Base-by-base conservation (phyloP, 805 yeast species). In the Metschnikowia sp. region DNA sequence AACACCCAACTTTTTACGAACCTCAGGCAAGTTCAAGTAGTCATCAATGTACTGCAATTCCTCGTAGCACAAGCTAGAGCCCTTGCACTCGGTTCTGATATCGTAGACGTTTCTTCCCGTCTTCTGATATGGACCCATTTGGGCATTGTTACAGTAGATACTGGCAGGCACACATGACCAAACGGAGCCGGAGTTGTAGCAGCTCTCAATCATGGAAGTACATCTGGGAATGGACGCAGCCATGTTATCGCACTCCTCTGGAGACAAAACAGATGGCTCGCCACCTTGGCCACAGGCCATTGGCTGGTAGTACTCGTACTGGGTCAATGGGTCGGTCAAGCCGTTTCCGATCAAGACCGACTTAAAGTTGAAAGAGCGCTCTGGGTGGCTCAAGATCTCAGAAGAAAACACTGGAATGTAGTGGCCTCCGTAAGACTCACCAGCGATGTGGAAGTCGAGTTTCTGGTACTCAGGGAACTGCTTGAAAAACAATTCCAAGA, bases 261-360 rank as follows among this genome's bases (percentile, higher is more conserved):
- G 83, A 13, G 78, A 71, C 53, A 89, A 72, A 2, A 89, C 89
- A 13, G 91, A 73, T 15, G 84, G 84, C 59, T 82, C 82, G 6
- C 96, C 97, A 54, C 96, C 96, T 55, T 77, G 64, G 45, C 96
- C 94, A 68, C 98, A 92, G 3, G 96, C 96, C 97, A 92, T 91
- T 54, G 95, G 96, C 65, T 85, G 66, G 57, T 72, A 72, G 49
- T 64, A 63, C 28, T 55, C 69, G 47, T 61, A 60, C 52, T 73
- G 78, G 47, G 70, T 63, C 50, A 68, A 72, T 3, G 96, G 86
- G 65, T 89, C 96, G 32, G 96, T 88, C 56, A 91, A 79, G 44
- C 98, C 97, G 64, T 91, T 91, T 52, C 98, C 98, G 60, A 91
- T 91, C 63, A 92, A 62, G 15, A 91, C 83, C 3, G 96, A 87